phyloP scores from a whole-genome alignment of 805 yeast genomes.

The Wickerhamomyces queroliae region DNA sequence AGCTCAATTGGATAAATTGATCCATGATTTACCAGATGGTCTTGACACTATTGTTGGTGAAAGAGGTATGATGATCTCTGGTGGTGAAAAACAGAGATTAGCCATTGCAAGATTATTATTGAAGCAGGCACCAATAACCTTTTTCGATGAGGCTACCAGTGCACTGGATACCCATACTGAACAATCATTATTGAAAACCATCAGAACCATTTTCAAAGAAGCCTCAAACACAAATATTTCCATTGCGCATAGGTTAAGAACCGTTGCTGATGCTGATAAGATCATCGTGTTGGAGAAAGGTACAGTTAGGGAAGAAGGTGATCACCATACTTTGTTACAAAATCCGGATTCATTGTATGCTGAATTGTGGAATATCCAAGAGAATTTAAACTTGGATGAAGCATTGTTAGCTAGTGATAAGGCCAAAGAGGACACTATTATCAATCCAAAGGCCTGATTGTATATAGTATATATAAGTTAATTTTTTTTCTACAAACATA shows the following conservation, averaged over 20 bases:
- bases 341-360: slow-evolving; percentile 59
- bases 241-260: slow-evolving; percentile 90
- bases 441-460: neutral
- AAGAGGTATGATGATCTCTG: slow-evolving; percentile 97
- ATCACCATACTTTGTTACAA: slow-evolving; percentile 57
- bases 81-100: slow-evolving; percentile 96
- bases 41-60: slow-evolving; percentile 88
- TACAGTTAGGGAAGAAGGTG: slow-evolving; percentile 80
- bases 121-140: slow-evolving; percentile 83
- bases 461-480: neutral
- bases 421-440: neutral
- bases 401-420: slow-evolving; percentile 26
- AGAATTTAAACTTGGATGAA: slow-evolving; percentile 51
- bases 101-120: slow-evolving; percentile 90
- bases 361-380: slow-evolving; percentile 90
- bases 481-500: neutral
- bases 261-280: slow-evolving; percentile 91
- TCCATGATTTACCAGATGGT: slow-evolving; percentile 77
- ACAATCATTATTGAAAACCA: slow-evolving; percentile 71
- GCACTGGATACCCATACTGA: slow-evolving; percentile 97
- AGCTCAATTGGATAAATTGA: slow-evolving; percentile 63
- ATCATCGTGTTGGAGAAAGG: slow-evolving; percentile 85
- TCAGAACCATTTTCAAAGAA: slow-evolving; percentile 57
- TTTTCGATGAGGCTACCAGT: slow-evolving; percentile 95
- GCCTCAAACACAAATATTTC: slow-evolving; percentile 69